Base-by-base conservation (phyloP, 2,329 filamentous ascomycete genomes). In the Diaporthe caulivora region DNA sequence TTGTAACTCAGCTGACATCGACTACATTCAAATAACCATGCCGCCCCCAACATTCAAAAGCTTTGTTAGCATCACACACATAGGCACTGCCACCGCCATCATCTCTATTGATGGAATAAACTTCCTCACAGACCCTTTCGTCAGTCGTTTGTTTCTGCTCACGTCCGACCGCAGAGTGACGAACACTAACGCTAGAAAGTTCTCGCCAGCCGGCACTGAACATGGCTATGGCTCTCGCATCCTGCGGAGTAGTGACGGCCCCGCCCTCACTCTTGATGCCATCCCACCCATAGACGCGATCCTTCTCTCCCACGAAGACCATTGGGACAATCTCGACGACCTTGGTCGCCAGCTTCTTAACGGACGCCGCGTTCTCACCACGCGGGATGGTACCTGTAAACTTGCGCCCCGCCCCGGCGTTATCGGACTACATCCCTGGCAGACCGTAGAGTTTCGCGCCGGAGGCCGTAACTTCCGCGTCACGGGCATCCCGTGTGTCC, bases 241-340 rank as follows among this genome's bases (percentile, higher is more conserved):
- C 2, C 78, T 86, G 13, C 81, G 79, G 18, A 80, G 76, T 31
- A 76, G 78, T 17, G 79, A 82, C 40, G 74, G 76, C 1, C 84
- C 85, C 0, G 83, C 83, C 2, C 75, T 87, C 0, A 68, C 75
- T 0, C 78, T 87, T 0, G 75, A 81, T 1, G 71, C 84, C 1
- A 80, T 88, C 0, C 86, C 86, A 0, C 78, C 78, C 13, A 86
- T 88, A 74, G 86, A 87, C 65, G 86, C 82, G n/a, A 79, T 88
- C 4, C 81, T 88, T 0, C 81, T 88, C 11, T 86, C 84, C 77
- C 86, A 88, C 72, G 87, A 88, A 77, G 85, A 88, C 77, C 86
- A 88, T 72, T 79, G 80, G 0, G 86, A 88, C 74, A 88, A 88
- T 74, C 81, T 89, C 2, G 86, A 88, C 44, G 80, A 83, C 2